These are phyloP conservation scores for Scolecobasidium constrictum DNA, from an alignment of 2,329 filamentous ascomycete genomes.

Conservation along the genomic window DNA sequence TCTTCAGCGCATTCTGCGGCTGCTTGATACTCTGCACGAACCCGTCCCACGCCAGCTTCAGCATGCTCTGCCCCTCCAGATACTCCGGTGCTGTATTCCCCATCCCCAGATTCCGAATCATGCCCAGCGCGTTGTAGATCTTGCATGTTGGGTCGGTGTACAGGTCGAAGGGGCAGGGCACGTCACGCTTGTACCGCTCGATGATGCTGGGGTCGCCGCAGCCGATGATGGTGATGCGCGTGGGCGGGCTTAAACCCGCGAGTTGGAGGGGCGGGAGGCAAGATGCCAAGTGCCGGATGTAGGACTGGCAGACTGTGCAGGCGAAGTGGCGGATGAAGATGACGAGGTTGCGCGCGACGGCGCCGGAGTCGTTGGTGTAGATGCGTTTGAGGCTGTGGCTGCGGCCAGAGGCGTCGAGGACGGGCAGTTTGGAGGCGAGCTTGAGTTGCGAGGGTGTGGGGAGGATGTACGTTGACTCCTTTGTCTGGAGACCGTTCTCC, in stretches of 20 bases:
- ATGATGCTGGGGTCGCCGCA: slow-evolving; percentile 62
- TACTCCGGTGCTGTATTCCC: slow-evolving; percentile 53
- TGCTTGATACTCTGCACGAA: slow-evolving; percentile 51
- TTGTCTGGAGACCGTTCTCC: not conserved
- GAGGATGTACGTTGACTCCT: not conserved
- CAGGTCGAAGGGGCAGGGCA: slow-evolving; percentile 59
- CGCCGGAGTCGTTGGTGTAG: slow-evolving; percentile 18
- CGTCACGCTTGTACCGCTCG: slow-evolving; percentile 51
- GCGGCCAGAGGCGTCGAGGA: not conserved
- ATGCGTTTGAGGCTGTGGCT: slow-evolving; percentile 11
- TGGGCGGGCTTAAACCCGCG: slow-evolving; percentile 40
- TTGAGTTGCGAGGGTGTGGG: not conserved
- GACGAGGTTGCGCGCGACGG: slow-evolving; percentile 44
- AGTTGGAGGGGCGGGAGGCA: slow-evolving; percentile 37
- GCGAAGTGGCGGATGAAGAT: slow-evolving; percentile 74
- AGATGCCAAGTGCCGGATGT: slow-evolving; percentile 51
- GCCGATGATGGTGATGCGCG: slow-evolving; percentile 59
- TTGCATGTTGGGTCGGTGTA: slow-evolving; percentile 62
- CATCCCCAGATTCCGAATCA: slow-evolving; percentile 52
- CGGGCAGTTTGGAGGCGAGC: not conserved
- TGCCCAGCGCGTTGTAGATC: slow-evolving; percentile 57
- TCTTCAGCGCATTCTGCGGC: slow-evolving; percentile 47
- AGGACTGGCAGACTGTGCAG: slow-evolving; percentile 71
- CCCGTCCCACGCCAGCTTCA: slow-evolving; percentile 34
- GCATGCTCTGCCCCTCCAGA: slow-evolving; percentile 40